Percentiles rank a stretch among this genome's conserved stretches.
These are phyloP conservation scores for Hansenula lynferdii DNA, from an alignment of 1,139 yeast species.

Conservation along the genomic window DNA sequence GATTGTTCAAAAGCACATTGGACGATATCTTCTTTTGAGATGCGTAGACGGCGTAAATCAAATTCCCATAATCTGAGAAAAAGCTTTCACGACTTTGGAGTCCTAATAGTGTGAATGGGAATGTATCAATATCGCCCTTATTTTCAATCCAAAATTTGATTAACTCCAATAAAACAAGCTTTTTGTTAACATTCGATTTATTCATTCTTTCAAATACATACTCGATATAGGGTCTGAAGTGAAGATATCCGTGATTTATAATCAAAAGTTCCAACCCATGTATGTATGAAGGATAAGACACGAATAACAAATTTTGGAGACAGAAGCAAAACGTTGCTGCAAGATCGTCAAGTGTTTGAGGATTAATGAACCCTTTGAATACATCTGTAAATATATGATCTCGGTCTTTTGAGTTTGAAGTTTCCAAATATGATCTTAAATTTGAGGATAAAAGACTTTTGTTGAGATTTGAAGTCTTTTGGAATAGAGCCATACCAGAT, in stretches of 20 bases:
- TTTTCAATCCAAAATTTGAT: conserved; percentile 35
- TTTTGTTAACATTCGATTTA: conserved; percentile 15
- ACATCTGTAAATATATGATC: conserved; percentile 30
- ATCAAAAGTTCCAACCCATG: conserved; percentile 19
- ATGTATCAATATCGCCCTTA: conserved; percentile 9
- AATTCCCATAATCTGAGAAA: conserved; percentile 11
- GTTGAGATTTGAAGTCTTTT: not conserved
- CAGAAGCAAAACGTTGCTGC: conserved; percentile 37
- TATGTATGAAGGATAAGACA: conserved; percentile 21
- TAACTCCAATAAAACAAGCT: conserved; percentile 7
- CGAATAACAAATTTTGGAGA: conserved; percentile 28
- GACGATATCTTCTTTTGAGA: conserved; percentile 15
- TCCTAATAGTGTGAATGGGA: conserved; percentile 24
- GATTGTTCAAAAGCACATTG: conserved; percentile 2
- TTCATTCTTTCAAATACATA: conserved; percentile 24
- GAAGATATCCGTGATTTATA: conserved; percentile 28
- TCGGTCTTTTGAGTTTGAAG: conserved; percentile 15
- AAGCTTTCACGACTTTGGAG: conserved; percentile 16
- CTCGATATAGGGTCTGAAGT: conserved; percentile 30
- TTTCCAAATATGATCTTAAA: not conserved
- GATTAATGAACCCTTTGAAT: conserved; percentile 28
- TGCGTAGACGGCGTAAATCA: conserved; percentile 18
- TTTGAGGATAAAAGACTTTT: not conserved
- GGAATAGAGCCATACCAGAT: not conserved
- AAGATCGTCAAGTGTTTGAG: conserved; percentile 35